Evolutionary conservation across 1,284 basidiomycete species (phyloP).

Genomic region (Ceratorhiza oryzae-sativae): DNA sequence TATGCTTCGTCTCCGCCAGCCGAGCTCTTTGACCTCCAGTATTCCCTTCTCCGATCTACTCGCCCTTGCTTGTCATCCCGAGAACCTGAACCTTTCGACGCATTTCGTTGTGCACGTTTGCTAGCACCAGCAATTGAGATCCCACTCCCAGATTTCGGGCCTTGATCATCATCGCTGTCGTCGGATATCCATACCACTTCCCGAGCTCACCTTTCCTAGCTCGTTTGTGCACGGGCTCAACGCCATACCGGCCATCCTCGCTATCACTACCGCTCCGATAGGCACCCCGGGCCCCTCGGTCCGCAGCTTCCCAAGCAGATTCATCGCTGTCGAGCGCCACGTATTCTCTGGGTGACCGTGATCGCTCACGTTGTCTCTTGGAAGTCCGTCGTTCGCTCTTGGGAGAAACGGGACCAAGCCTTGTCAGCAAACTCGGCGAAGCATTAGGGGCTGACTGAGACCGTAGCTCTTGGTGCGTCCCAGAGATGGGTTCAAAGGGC

Average conservation of each 20-base stretch:
- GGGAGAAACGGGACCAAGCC: conserved; percentile 46
- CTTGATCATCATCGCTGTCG: conserved; percentile 21
- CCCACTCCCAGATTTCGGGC: background rate
- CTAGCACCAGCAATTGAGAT: conserved; percentile 34
- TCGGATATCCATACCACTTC: conserved; percentile 25
- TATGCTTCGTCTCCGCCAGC: conserved; percentile 7
- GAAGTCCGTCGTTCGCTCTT: conserved; percentile 21
- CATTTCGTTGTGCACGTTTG: conserved; percentile 10
- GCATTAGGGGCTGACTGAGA: background rate
- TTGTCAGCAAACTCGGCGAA: conserved; percentile 1
- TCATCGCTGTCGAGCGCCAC: conserved; percentile 48
- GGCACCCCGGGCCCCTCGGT: conserved; percentile 52
- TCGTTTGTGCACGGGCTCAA: conserved; percentile 13
- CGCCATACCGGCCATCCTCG: conserved; percentile 28
- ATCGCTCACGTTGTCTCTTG: conserved; percentile 26
- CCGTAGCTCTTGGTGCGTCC: background rate
- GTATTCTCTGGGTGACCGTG: conserved; percentile 42
- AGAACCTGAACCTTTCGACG: background rate
- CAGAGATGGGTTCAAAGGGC: conserved; percentile 42
- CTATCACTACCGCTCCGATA: conserved; percentile 40
- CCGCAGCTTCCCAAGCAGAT: conserved; percentile 55
- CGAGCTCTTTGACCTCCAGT: conserved; percentile 21
- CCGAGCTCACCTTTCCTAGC: background rate
- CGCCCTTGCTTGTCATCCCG: conserved; percentile 16
- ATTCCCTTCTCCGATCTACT: conserved; percentile 15